Conservation (phyloP, 2,329 filamentous ascomycete species). For the Chaetomium strumarium region DNA sequence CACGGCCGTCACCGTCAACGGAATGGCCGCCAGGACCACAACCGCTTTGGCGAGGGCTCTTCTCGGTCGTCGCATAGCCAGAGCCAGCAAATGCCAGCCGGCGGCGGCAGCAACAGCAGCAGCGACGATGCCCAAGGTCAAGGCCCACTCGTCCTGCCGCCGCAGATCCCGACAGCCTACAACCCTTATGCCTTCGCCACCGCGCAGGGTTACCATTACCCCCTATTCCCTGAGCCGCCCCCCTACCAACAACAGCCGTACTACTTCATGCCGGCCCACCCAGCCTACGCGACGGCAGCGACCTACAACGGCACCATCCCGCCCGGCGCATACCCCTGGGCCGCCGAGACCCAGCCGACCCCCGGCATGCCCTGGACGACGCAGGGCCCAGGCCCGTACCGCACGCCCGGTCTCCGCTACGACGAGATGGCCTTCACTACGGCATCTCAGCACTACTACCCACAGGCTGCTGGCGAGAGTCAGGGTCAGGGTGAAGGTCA, state of each 20-base stretch:
- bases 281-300: slow-evolving; percentile 4
- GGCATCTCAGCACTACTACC: neutral
- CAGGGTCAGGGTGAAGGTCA: neutral
- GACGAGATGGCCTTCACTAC: too few relatives aligned
- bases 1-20: neutral
- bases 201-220: neutral
- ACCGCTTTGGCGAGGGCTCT: neutral
- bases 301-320: slow-evolving; percentile 15
- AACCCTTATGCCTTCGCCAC: neutral
- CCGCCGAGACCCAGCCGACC: neutral
- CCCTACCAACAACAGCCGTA: neutral
- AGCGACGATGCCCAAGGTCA: neutral
- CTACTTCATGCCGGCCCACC: slow-evolving; percentile 6
- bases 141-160: neutral
- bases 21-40: neutral
- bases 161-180: neutral
- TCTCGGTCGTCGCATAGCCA: neutral
- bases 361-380: neutral
- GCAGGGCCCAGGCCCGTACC: slow-evolving; percentile 13
- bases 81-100: neutral
- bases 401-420: slow-evolving; percentile 1
- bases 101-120: neutral
- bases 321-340: slow-evolving; percentile 11
- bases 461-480: neutral
- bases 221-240: neutral